Evolutionary conservation across 179 eudicot genomes (phyloP).

Genomic region (Silene noctiflora): DNA sequence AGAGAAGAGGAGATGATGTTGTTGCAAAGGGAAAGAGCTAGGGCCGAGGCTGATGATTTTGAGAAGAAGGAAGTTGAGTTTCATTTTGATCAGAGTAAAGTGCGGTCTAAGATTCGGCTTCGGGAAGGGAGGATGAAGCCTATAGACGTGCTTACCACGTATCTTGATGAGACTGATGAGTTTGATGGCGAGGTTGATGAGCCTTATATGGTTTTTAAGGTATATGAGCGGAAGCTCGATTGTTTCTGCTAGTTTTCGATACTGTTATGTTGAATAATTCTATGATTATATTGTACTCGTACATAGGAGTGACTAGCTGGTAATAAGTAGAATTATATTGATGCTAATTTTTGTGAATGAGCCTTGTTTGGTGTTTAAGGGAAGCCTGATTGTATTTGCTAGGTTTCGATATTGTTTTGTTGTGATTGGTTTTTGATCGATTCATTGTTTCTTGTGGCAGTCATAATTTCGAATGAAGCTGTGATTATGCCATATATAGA

Average conservation of each 20-base stretch:
- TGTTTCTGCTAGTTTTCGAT: neutral
- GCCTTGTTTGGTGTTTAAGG: too few species aligned
- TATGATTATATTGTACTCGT: too few species aligned
- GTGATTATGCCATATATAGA: too few species aligned
- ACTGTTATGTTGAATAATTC: neutral
- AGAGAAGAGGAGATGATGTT: constrained; percentile 85
- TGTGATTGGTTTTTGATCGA: neutral
- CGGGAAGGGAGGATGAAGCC: constrained; percentile 87
- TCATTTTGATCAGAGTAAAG: constrained; percentile 97
- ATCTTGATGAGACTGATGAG: constrained; percentile 80
- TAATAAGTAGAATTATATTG: neutral
- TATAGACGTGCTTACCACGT: constrained; percentile 76
- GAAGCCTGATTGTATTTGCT: too few species aligned
- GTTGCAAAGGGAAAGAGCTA: constrained; percentile 68
- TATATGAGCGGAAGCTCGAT: constrained; percentile 11
- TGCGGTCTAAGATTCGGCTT: constrained; percentile 76
- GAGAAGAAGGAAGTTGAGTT: constrained; percentile 99
- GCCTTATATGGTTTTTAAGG: constrained; percentile 88
- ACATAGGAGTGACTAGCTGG: too few species aligned
- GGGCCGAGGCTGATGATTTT: constrained; percentile 92
- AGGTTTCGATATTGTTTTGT: neutral
- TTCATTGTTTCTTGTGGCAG: neutral
- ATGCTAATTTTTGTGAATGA: neutral
- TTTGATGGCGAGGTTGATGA: constrained; percentile 78
- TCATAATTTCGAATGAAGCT: too few species aligned